These are phyloP conservation scores for Phaeotremella fagi DNA, from an alignment of 768 basidiomycete genomes.

Conservation along the genomic window DNA sequence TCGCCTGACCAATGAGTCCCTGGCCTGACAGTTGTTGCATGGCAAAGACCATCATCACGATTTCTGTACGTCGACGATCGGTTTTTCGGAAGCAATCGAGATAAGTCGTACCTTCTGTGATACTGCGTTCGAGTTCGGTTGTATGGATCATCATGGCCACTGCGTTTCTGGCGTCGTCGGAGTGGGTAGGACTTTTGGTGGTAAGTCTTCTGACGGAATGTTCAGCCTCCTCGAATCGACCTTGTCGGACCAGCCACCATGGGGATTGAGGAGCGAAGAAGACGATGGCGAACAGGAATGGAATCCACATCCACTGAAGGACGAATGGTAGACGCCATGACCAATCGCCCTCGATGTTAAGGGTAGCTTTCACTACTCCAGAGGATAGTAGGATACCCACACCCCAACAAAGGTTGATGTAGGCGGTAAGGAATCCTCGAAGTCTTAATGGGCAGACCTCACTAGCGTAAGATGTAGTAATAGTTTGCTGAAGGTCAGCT, in stretches of 20 bases:
- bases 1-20: slow-evolving; percentile 41
- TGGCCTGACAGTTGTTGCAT: slow-evolving; percentile 21
- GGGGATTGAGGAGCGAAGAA: slow-evolving; percentile 32
- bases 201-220: slow-evolving; percentile 10
- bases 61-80: slow-evolving; percentile 46
- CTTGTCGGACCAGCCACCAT: slow-evolving; percentile 39
- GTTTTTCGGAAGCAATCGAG: slow-evolving; percentile 48
- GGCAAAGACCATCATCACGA: slow-evolving; percentile 51
- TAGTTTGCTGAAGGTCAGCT: slow-evolving; percentile 1
- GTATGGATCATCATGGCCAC: slow-evolving; percentile 49
- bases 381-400: slow-evolving; percentile 36
- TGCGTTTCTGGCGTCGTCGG: slow-evolving; percentile 32
- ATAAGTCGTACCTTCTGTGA: slow-evolving; percentile 38
- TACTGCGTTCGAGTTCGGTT: slow-evolving; percentile 43
- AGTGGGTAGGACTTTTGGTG: slow-evolving; percentile 8
- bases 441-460: slow-evolving; percentile 35
- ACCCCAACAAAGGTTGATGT: slow-evolving; percentile 42
- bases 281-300: slow-evolving; percentile 24
- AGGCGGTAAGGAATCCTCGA: slow-evolving; percentile 37
- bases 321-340: slow-evolving; percentile 28
- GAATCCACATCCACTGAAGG: slow-evolving; percentile 34
- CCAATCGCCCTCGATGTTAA: slow-evolving; percentile 22
- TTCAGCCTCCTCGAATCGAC: slow-evolving; percentile 29
- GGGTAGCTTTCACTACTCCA: slow-evolving; percentile 30
- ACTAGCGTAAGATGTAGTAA: slow-evolving; percentile 35